Percentiles rank a stretch among this genome's conserved stretches.
Evolutionary conservation across 371 early-diverging fungal genomes (phyloP).

Genomic region (Phascolomyces articulosus): DNA sequence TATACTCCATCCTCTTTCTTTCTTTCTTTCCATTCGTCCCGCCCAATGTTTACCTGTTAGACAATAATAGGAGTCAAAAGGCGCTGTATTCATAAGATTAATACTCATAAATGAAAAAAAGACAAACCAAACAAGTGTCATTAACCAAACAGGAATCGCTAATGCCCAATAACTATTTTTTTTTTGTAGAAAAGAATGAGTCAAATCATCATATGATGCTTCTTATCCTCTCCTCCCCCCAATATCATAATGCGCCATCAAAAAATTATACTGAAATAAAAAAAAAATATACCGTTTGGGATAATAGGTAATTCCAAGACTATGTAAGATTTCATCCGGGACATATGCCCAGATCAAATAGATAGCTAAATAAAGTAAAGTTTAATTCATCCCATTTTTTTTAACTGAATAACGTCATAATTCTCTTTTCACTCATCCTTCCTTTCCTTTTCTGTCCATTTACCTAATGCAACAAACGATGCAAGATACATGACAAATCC

Average conservation of each 20-base stretch:
- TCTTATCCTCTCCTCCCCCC: too few species aligned
- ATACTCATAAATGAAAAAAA: conserved; percentile 67
- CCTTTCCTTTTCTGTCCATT: background rate
- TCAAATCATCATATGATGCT: too few species aligned
- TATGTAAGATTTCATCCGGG: conserved; percentile 74
- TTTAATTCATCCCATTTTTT: too few species aligned
- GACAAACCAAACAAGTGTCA: conserved; percentile 71
- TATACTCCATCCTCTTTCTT: too few species aligned
- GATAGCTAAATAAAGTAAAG: conserved; percentile 34
- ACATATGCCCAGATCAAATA: conserved; percentile 83
- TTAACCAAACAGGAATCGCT: conserved; percentile 76
- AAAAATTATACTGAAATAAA: background rate
- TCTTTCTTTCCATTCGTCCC: too few species aligned
- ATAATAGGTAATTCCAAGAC: conserved; percentile 80
- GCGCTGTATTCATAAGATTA: conserved; percentile 71
- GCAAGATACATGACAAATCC: conserved; percentile 86
- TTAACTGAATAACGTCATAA: background rate
- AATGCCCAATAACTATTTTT: conserved; percentile 72
- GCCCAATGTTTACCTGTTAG: conserved; percentile 73
- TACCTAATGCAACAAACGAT: conserved; percentile 74
- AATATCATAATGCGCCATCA: too few species aligned
- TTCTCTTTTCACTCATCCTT: background rate
- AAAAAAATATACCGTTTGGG: conserved; percentile 56
- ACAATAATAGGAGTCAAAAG: conserved; percentile 65
- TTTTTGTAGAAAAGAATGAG: too few species aligned